A percentile compares a stretch with the other conserved stretches of the same genome.
phyloP scores from a whole-genome alignment of 2,329 filamentous ascomycete genomes.

The Diaporthe citriasiana region DNA sequence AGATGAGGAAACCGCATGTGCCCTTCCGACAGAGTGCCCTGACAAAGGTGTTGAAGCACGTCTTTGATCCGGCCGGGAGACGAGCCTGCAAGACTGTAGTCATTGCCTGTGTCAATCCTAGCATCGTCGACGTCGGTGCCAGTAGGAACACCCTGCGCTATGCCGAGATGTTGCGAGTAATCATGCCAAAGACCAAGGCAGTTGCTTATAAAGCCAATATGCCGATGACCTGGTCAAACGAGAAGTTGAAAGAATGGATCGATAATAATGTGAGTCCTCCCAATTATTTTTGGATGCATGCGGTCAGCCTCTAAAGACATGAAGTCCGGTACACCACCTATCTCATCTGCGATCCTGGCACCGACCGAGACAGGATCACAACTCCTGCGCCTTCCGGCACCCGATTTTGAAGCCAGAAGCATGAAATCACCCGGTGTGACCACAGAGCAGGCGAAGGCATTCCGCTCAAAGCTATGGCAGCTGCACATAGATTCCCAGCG shows the following conservation, averaged over 20 bases:
- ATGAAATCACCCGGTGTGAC: not conserved
- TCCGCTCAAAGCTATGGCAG: not conserved
- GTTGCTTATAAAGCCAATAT: not conserved
- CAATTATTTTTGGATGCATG: no score
- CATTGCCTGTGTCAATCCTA: slow-evolving; percentile 63
- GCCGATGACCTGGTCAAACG: not conserved
- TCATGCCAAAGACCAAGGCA: not conserved
- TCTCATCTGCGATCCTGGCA: not conserved
- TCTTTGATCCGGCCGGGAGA: slow-evolving; percentile 60
- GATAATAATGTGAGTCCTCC: not conserved
- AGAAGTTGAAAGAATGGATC: not conserved
- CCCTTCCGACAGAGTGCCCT: slow-evolving; percentile 62
- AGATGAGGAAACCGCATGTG: slow-evolving; percentile 54
- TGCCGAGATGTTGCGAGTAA: not conserved
- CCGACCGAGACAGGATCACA: not conserved
- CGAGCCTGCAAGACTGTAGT: slow-evolving; percentile 59
- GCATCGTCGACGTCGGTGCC: slow-evolving; percentile 57
- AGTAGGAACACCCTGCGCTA: slow-evolving; percentile 63
- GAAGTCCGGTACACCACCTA: not conserved
- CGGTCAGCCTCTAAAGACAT: accelerated
- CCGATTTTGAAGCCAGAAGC: not conserved
- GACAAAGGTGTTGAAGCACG: slow-evolving; percentile 64
- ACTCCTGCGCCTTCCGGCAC: not conserved
- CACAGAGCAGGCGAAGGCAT: not conserved
- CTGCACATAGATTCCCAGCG: not conserved